These are phyloP conservation scores for Metarhizium anisopliae DNA, from an alignment of 2,329 filamentous ascomycete species.

Conservation along the genomic window DNA sequence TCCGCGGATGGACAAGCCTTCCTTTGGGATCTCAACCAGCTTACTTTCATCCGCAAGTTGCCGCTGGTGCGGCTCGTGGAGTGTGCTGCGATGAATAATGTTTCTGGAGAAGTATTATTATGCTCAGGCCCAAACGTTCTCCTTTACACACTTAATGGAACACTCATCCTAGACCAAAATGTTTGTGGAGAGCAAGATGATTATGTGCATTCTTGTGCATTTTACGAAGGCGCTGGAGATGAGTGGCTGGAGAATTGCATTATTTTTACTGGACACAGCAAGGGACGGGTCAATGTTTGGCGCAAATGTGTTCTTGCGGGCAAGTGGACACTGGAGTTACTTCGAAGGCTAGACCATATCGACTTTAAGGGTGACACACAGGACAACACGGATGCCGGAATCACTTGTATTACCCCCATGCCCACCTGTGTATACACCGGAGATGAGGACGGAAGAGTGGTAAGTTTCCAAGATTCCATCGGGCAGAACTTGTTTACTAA, in stretches of 20 bases:
- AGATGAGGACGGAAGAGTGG: constrained; percentile 86
- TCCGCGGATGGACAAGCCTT: constrained; percentile 75
- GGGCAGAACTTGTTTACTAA: constrained; percentile 4
- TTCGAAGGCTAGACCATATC: constrained; percentile 74
- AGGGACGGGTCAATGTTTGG: constrained; percentile 78
- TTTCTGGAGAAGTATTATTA: constrained; percentile 81
- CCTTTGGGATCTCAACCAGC: constrained; percentile 88
- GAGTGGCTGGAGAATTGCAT: constrained; percentile 87
- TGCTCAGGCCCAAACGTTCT: constrained; percentile 67
- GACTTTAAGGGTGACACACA: constrained; percentile 55
- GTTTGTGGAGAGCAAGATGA: constrained; percentile 66
- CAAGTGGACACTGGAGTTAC: constrained; percentile 66
- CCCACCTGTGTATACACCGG: constrained; percentile 82
- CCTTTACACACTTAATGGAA: constrained; percentile 83
- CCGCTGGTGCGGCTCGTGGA: constrained; percentile 50
- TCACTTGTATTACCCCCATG: constrained; percentile 81
- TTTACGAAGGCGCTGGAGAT: constrained; percentile 83
- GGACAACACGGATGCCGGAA: constrained; percentile 54
- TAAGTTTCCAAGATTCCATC: constrained; percentile 27
- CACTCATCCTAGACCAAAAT: constrained; percentile 71
- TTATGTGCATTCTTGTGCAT: constrained; percentile 71
- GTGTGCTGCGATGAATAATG: constrained; percentile 80
- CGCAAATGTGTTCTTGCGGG: constrained; percentile 46
- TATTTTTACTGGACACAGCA: constrained; percentile 79
- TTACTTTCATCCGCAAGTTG: constrained; percentile 74